phyloP scores from a whole-genome alignment of 495 filamentous ascomycete genomes.

The Annulohypoxylon stygium region DNA sequence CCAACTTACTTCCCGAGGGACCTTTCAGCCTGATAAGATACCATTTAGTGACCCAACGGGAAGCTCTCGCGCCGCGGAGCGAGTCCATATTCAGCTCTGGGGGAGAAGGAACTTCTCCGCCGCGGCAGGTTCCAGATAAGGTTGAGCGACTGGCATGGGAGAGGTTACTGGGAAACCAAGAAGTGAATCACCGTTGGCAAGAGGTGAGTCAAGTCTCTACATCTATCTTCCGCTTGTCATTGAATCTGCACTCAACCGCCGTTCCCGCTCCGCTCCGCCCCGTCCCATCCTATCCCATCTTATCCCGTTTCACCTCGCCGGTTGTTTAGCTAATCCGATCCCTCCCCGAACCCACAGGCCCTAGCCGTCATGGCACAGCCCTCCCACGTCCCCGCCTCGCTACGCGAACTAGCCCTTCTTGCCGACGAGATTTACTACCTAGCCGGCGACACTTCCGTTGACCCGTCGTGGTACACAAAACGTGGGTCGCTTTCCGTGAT shows the following conservation, averaged over 20 bases:
- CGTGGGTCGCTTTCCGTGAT: slow-evolving; percentile 80
- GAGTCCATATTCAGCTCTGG: slow-evolving; percentile 45
- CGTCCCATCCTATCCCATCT: background rate
- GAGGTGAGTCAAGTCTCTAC: slow-evolving; percentile 70
- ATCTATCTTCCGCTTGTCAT: background rate
- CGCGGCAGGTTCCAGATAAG: slow-evolving; percentile 57
- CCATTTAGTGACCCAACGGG: slow-evolving; percentile 76
- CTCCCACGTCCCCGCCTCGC: slow-evolving; percentile 77
- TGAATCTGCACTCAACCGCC: too few relatives aligned
- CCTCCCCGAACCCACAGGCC: slow-evolving; percentile 65
- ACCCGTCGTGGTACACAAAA: slow-evolving; percentile 92
- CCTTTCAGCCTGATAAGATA: slow-evolving; percentile 86
- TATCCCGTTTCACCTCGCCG: background rate
- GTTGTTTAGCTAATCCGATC: slow-evolving; percentile 1
- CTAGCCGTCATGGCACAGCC: slow-evolving; percentile 89
- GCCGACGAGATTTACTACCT: slow-evolving; percentile 90
- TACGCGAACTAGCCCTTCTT: slow-evolving; percentile 82
- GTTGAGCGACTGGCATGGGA: slow-evolving; percentile 76
- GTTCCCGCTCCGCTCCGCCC: background rate
- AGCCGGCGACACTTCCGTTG: slow-evolving; percentile 83
- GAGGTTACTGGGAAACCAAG: slow-evolving; percentile 77
- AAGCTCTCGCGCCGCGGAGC: slow-evolving; percentile 54
- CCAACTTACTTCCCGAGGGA: slow-evolving; percentile 82
- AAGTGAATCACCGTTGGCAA: slow-evolving; percentile 81
- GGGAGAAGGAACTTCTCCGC: slow-evolving; percentile 45